Conservation (phyloP, 192 early-diverging fungal genomes). For the Entomortierella chlamydospora region DNA sequence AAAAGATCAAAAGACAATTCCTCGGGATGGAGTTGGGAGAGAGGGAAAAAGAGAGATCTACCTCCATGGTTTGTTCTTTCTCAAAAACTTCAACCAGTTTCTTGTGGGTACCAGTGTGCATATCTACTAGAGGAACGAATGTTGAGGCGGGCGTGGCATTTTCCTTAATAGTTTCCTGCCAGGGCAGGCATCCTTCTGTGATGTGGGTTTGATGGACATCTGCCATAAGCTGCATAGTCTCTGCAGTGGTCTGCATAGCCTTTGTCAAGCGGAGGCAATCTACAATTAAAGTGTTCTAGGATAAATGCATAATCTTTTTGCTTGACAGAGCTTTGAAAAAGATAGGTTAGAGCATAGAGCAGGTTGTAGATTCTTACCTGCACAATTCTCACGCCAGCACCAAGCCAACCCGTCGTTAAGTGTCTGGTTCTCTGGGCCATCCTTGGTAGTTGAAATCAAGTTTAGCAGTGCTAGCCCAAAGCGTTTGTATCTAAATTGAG, state of each 20-base stretch:
- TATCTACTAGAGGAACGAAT: slow-evolving; percentile 51
- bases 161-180: slow-evolving; percentile 54
- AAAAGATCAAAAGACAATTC: too few species aligned
- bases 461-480: slow-evolving; percentile 49
- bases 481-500: slow-evolving; percentile 48
- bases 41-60: slow-evolving; percentile 2
- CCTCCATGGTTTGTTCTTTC: slow-evolving; percentile 45
- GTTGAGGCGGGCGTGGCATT: slow-evolving; percentile 44
- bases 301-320: too few species aligned
- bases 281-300: not conserved
- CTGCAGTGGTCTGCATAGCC: slow-evolving; percentile 53
- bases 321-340: too few species aligned
- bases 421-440: slow-evolving; percentile 38
- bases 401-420: slow-evolving; percentile 56
- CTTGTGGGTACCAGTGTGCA: slow-evolving; percentile 56
- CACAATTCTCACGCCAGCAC: slow-evolving; percentile 61
- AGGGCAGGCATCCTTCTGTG: slow-evolving; percentile 41
- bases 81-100: slow-evolving; percentile 54
- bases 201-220: slow-evolving; percentile 52
- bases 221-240: slow-evolving; percentile 55
- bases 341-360: too few species aligned
- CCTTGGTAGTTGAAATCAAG: slow-evolving; percentile 52
- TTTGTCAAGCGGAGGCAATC: slow-evolving; percentile 57
- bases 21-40: too few species aligned
- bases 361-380: slow-evolving; percentile 28